Base-by-base conservation (phyloP, 139 green algal genomes). In the Edaphochlamys debaryana region DNA sequence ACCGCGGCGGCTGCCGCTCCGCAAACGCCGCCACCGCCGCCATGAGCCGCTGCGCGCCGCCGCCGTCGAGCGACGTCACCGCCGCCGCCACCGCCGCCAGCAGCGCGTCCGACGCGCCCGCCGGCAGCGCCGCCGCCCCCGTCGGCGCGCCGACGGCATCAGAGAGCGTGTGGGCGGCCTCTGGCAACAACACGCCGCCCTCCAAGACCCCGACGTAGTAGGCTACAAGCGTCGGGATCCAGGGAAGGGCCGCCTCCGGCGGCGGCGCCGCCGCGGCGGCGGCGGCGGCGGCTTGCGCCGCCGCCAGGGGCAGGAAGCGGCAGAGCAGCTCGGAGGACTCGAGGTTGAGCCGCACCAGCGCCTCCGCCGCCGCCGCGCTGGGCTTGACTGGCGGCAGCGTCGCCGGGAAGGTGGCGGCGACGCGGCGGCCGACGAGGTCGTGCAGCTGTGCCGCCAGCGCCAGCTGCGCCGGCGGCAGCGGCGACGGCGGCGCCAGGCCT, bases 321-420 rank as follows among this genome's bases (percentile, higher is more conserved):
- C 66, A 67, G 34, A 94, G 79, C 34, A 94, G 87, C 87, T 92
- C 74, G 11, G 87, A 77, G 2, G 71, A 60, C 77, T 87, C 75
- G 66, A 94, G 66, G 67, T 95, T 95, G n/a, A 92, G 85, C 36
- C 66, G 52, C 52, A 87, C 79, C n/a, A 95, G 87, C 67, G 74
- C 82, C 11, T 92, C 85, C 7, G n/a, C 40, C 74, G 94, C 54
- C 3, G 64, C 34, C 0, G 82, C 19, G 1, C 72, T 15, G 0
- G 80, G 58, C 23, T 64, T 56, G 15, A 88, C 83, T 0, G 69
- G 62, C 0, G 92, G 86, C 38, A 68, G 48, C 1, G 79, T 67
- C 1, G 83, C 78, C 0, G 92, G 92, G 63, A 95, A 93, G 50
- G 77, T 34, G 5, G 83, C 83, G 5, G 79, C 48, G n/a, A 95